Evolutionary conservation across 495 filamentous ascomycete species (phyloP).

Genomic region (Bacidia gigantensis): DNA sequence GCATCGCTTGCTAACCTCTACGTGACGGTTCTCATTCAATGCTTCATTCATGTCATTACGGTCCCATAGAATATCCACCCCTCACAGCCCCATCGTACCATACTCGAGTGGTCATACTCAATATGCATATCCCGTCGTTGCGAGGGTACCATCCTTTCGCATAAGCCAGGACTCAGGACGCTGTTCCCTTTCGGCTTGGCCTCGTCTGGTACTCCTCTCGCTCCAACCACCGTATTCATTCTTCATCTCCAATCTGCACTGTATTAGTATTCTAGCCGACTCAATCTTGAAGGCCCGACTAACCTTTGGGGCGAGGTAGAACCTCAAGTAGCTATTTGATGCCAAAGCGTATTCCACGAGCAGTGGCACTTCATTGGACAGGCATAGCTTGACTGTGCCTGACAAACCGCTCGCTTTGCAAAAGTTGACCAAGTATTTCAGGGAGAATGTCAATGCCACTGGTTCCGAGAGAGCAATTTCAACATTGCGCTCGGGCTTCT

Average conservation of each 20-base stretch:
- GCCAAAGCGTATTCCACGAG: slow-evolving; percentile 79
- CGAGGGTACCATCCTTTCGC: no score
- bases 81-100: no score
- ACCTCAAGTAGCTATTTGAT: slow-evolving; percentile 78
- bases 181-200: background rate
- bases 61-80: no score
- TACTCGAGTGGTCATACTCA: no score
- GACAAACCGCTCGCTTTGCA: slow-evolving; percentile 92
- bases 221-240: slow-evolving; percentile 34
- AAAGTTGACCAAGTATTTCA: slow-evolving; percentile 99
- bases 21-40: no score
- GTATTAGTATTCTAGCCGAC: slow-evolving; percentile 8
- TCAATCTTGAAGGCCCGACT: background rate
- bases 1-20: no score
- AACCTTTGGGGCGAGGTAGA: slow-evolving; percentile 97
- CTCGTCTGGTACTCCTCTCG: background rate
- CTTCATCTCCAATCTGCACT: slow-evolving; percentile 75
- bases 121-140: no score
- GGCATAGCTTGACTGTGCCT: slow-evolving; percentile 68
- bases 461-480: slow-evolving; percentile 85
- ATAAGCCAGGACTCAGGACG: no score
- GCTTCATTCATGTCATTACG: no score
- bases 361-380: slow-evolving; percentile 92
- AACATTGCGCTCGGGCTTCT: slow-evolving; percentile 77
- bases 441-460: slow-evolving; percentile 90